Evolutionary conservation across 1,284 basidiomycete genomes (phyloP).

Genomic region (Ganoderma lucidum): DNA sequence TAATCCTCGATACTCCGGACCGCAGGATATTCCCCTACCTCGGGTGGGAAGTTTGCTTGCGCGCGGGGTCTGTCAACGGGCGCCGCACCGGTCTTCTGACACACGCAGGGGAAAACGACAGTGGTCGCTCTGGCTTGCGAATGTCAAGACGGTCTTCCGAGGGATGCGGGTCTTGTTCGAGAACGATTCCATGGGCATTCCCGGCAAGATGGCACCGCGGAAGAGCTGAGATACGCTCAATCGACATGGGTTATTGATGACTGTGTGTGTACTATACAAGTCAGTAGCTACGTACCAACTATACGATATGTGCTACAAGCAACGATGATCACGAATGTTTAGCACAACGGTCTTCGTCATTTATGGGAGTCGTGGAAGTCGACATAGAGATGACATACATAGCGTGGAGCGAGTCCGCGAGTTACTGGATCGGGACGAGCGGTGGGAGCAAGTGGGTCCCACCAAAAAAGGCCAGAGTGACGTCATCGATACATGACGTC

Average conservation of each 20-base stretch:
- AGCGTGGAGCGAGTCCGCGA: neutral
- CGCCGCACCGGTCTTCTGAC: neutral
- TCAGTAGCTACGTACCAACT: too few species aligned
- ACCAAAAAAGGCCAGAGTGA: neutral
- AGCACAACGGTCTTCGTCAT: too few species aligned
- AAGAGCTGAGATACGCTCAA: neutral
- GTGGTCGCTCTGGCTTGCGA: neutral
- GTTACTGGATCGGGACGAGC: neutral
- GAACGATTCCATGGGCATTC: neutral
- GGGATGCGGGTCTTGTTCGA: neutral
- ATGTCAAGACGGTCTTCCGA: neutral
- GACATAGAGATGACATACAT: neutral
- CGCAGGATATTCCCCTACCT: neutral
- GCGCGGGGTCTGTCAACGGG: neutral
- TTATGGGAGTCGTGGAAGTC: too few species aligned
- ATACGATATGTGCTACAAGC: too few species aligned
- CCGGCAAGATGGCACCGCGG: neutral
- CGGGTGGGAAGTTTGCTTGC: neutral
- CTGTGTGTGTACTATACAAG: neutral
- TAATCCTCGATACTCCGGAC: neutral
- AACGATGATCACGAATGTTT: too few species aligned
- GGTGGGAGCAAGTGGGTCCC: neutral
- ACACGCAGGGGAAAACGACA: neutral
- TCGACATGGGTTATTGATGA: neutral
- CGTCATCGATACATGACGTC: constrained; percentile 2